Percentiles rank a stretch among this genome's conserved stretches.
Conservation (phyloP, 495 filamentous ascomycete genomes). For the Tuber umbilicatum region DNA sequence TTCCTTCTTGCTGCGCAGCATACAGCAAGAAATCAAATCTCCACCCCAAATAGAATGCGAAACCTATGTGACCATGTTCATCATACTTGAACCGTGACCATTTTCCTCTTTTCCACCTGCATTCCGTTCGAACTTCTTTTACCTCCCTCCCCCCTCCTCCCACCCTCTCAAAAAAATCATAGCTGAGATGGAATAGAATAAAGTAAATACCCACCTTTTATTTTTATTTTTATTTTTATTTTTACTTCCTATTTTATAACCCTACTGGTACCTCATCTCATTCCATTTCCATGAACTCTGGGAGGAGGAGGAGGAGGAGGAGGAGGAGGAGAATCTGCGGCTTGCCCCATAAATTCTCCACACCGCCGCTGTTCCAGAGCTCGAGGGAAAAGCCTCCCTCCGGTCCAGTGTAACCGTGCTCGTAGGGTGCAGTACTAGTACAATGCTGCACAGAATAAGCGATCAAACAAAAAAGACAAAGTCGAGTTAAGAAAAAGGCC, state of each 20-base stretch:
- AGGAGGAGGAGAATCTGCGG: neutral
- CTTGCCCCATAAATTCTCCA: neutral
- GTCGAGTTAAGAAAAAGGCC: neutral
- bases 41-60: neutral
- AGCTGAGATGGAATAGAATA: neutral
- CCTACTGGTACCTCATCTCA: neutral
- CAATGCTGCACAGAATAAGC: neutral
- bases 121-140: neutral
- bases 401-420: neutral
- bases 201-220: conserved; percentile 2
- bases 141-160: neutral
- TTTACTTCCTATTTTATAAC: neutral
- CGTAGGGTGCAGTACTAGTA: neutral
- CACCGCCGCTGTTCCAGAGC: neutral
- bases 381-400: neutral
- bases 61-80: neutral
- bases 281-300: neutral
- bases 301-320: neutral
- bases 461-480: neutral
- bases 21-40: neutral
- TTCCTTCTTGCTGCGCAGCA: neutral
- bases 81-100: neutral
- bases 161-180: neutral
- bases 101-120: neutral
- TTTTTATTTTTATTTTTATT: neutral